Evolutionary conservation across 306 rosid species (phyloP).

Genomic region (Senna siamea): DNA sequence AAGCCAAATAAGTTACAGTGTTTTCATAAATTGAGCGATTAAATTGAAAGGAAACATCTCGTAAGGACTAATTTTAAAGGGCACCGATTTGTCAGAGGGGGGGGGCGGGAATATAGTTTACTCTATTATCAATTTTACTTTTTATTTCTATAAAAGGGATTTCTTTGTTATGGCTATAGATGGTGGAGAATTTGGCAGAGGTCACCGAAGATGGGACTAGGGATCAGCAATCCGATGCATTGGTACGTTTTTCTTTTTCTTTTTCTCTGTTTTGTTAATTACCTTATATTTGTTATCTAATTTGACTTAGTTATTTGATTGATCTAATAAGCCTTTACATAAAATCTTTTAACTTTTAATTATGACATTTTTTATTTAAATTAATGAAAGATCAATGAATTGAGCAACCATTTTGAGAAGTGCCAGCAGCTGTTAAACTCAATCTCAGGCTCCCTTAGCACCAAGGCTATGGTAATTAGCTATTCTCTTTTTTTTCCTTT

Average conservation of each 20-base stretch:
- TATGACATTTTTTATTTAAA: slow-evolving; percentile 12
- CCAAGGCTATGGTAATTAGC: slow-evolving; percentile 81
- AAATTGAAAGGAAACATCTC: no score
- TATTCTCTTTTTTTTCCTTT: slow-evolving; percentile 1
- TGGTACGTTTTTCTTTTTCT: slow-evolving; percentile 46
- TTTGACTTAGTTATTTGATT: slow-evolving; percentile 14
- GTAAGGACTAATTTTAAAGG: background rate
- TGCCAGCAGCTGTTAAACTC: slow-evolving; percentile 88
- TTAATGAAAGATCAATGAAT: slow-evolving; percentile 64
- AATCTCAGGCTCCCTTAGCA: slow-evolving; percentile 73
- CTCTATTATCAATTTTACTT: background rate
- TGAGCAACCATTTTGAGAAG: slow-evolving; percentile 85
- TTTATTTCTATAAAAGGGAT: background rate
- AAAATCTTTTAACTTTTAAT: background rate
- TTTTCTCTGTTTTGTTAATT: slow-evolving; percentile 14
- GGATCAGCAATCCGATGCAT: slow-evolving; percentile 84
- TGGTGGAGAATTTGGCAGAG: slow-evolving; percentile 88
- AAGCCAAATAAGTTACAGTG: background rate
- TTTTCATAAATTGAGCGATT: background rate
- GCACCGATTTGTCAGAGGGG: background rate
- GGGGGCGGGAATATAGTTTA: background rate
- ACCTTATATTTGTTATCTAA: background rate
- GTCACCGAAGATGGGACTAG: slow-evolving; percentile 72
- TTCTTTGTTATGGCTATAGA: slow-evolving; percentile 47
- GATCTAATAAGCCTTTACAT: background rate